Evolutionary conservation across 768 basidiomycete genomes (phyloP).

Genomic region (Rhodotorula taiwanensis): DNA sequence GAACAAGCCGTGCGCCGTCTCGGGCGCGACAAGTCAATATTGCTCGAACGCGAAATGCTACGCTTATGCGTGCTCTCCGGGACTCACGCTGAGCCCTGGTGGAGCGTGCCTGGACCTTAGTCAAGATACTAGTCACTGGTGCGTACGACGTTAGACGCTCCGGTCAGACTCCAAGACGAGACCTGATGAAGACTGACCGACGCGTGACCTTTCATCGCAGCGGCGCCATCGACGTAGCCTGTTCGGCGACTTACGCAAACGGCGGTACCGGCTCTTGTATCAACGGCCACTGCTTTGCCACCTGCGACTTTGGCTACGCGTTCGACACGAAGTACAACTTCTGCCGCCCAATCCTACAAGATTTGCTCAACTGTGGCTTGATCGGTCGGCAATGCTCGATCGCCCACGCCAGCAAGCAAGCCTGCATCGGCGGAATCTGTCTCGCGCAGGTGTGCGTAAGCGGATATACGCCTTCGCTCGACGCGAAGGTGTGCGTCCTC

Average conservation of each 20-base stretch:
- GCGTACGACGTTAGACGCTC: background rate
- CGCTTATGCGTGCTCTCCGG: too few relatives aligned
- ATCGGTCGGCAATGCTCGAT: slow-evolving; percentile 7
- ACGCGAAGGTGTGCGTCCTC: slow-evolving; percentile 12
- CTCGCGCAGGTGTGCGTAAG: background rate
- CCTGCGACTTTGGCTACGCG: slow-evolving; percentile 7
- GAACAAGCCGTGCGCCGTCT: slow-evolving; percentile 21
- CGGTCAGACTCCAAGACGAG: too few relatives aligned
- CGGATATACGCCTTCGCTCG: background rate
- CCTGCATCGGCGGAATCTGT: slow-evolving; percentile 18
- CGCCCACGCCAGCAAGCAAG: background rate
- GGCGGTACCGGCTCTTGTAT: slow-evolving; percentile 14
- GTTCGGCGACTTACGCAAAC: slow-evolving; percentile 8
- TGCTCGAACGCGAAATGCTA: slow-evolving; percentile 24
- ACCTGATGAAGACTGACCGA: too few relatives aligned
- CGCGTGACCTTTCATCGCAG: too few relatives aligned
- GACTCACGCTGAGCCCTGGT: too few relatives aligned
- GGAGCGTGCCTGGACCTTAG: too few relatives aligned
- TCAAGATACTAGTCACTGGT: slow-evolving; percentile 17
- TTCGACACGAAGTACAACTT: slow-evolving; percentile 2
- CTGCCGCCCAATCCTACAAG: slow-evolving; percentile 5
- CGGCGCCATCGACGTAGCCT: slow-evolving; percentile 3
- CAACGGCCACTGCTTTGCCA: slow-evolving; percentile 1
- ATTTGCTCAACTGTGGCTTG: slow-evolving; percentile 6
- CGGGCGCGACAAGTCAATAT: slow-evolving; percentile 21